Evolutionary conservation across 305 asterid genomes (phyloP).

Genomic region (Ilex paraguariensis): DNA sequence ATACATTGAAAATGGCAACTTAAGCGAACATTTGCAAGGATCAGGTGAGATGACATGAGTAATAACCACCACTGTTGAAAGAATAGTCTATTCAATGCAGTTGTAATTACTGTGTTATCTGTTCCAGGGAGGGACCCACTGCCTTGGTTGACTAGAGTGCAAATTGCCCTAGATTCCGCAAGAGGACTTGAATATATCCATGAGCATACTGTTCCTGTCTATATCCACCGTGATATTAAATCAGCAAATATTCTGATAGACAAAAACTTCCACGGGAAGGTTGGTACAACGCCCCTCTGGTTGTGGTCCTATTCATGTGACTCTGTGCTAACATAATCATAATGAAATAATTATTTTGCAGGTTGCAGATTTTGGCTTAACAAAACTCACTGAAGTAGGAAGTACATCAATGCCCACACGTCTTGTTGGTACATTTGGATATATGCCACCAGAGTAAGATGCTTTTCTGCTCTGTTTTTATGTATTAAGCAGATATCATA

Average conservation of each 20-base stretch:
- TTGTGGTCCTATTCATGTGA: slow-evolving; percentile 7
- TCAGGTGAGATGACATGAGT: slow-evolving; percentile 35
- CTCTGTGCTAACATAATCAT: slow-evolving; percentile 13
- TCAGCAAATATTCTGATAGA: slow-evolving; percentile 91
- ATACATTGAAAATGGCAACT: slow-evolving; percentile 82
- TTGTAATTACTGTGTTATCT: slow-evolving; percentile 11
- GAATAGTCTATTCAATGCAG: slow-evolving; percentile 5
- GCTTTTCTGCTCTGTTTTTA: not conserved
- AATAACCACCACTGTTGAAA: not conserved
- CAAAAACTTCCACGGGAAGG: slow-evolving; percentile 86
- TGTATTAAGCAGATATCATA: not conserved
- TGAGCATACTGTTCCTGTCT: slow-evolving; percentile 90
- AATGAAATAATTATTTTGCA: slow-evolving; percentile 21
- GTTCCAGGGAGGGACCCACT: slow-evolving; percentile 68
- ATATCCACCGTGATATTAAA: slow-evolving; percentile 93
- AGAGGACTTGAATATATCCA: slow-evolving; percentile 97
- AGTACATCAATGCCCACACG: slow-evolving; percentile 72
- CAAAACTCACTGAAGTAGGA: slow-evolving; percentile 91
- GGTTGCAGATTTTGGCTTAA: slow-evolving; percentile 95
- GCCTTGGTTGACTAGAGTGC: slow-evolving; percentile 82
- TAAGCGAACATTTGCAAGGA: slow-evolving; percentile 87
- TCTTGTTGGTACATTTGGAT: slow-evolving; percentile 94
- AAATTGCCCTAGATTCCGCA: slow-evolving; percentile 93
- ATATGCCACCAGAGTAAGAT: slow-evolving; percentile 98
- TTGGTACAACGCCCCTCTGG: slow-evolving; percentile 22